These are phyloP conservation scores for Sporothrix luriei DNA, from an alignment of 2,329 filamentous ascomycete genomes.

Conservation along the genomic window DNA sequence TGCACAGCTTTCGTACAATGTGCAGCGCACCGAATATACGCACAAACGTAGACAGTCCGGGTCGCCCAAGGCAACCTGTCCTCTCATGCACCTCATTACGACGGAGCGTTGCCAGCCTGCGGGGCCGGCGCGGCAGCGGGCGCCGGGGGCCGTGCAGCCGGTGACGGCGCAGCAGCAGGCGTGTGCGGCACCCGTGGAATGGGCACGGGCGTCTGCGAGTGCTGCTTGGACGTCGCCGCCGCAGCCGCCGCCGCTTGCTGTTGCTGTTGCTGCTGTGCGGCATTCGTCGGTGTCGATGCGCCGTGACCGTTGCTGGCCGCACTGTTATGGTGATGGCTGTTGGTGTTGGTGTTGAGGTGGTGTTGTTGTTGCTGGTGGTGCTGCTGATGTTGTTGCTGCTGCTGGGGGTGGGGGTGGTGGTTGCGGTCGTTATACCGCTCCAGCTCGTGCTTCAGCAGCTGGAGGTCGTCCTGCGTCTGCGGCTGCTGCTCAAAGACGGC, in stretches of 20 bases:
- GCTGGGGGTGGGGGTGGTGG: background rate
- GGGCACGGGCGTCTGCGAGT: constrained; percentile 37
- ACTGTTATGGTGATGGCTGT: constrained; percentile 9
- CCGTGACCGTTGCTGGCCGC: constrained; percentile 6
- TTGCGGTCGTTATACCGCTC: constrained; percentile 46
- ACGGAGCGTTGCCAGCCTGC: background rate
- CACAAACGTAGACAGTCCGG: background rate
- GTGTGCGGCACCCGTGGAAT: constrained; percentile 37
- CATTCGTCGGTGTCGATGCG: background rate
- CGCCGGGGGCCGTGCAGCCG: constrained; percentile 20
- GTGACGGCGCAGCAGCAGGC: background rate
- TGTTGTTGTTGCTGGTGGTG: no score
- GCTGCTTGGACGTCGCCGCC: constrained; percentile 28
- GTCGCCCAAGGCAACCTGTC: background rate
- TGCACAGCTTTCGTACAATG: no score
- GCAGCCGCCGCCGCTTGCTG: background rate
- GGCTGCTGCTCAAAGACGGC: constrained; percentile 68
- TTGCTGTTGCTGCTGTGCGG: background rate
- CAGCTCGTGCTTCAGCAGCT: constrained; percentile 58
- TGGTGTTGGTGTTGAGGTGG: no score
- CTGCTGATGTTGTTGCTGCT: constrained; percentile 21
- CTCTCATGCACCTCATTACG: background rate
- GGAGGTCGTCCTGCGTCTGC: constrained; percentile 64
- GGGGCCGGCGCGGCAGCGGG: background rate
- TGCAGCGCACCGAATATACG: background rate